Base-by-base conservation (phyloP, 768 basidiomycete species). In the Lentinula aciculospora region DNA sequence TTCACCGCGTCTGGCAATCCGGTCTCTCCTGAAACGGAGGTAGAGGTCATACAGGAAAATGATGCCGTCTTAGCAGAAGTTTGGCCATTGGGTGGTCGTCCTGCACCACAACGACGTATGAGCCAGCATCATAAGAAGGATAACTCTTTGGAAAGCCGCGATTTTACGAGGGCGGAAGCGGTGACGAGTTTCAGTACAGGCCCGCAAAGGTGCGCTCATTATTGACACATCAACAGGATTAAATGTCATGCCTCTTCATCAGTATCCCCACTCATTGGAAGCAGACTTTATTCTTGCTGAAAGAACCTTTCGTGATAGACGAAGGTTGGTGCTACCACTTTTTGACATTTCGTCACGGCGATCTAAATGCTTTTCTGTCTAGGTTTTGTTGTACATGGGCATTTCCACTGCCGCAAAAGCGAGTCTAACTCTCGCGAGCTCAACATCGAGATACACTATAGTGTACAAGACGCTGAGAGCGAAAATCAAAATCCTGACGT, bases 261-360 rank as follows among this genome's bases (percentile, higher is more conserved):
- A 44, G 91, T 58, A 82, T 83, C 23, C 84, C 92, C 9, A 98
- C 95, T 27, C 96, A 99, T 69, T 98, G 96, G 96, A 94, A 94
- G 68, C 96, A 99, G 67, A 94, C 96, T 0, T 64, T 93, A 2
- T 97, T 99, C 71, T 70, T 98, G 63, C 76, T 99, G 58, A 76
- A 81, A 46, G 84, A 94, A 56, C 89, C 92, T 0, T 81, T 98
- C 53, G 66, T 70, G n/a, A 84, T 90, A 1, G 78, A 81, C 3
- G 85, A 90, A 75, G 92, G 92, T 88, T 39, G 15, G 82, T 71
- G 2, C n/a, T 25, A 47, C 6, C 23, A 49, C 17, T 15, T 36
- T 28, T 23, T 40, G 21, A n/a, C 31, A 21, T 8, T 51, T 9
- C 25, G 17, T 32, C n/a, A 37, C 15, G 32, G 25, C 15, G 15